Base-by-base conservation (phyloP, 192 early-diverging fungal species). In the Diversispora epigaea region DNA sequence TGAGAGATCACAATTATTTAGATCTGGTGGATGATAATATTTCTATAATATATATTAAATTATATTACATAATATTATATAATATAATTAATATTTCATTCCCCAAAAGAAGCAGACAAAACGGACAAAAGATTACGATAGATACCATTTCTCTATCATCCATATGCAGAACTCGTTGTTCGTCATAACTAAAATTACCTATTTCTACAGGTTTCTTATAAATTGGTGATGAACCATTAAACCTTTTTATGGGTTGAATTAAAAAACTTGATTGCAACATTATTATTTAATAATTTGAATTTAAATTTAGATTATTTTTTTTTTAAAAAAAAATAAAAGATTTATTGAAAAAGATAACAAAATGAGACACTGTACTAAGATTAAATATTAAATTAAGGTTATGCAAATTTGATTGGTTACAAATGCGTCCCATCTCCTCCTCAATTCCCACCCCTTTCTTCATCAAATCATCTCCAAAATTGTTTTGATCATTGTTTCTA, bases 151-250 rank as follows among this genome's bases (percentile, higher is more conserved):
- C 83, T 8, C 85, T 77, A 73, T 90, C 82, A 75, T 92, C 89
- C 83, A 91, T 86, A 76, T 86, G 78, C 21, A 89, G 78, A 3
- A 78, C 69, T 54, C 89, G 87, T 19, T 85, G 39, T 9, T 83
- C 77, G 52, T 90, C 87, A 77, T 88, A 86, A 66, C 90, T 91
- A 71, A 87, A 93, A 6, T 86, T 89, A 0, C 81, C 76, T 12
- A 93, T 72, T 74, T 93, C 92, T 0, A 76, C 68, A 11, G 92
- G 92, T 73, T 92, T 87, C 12, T 77, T 83, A 73, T 86, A 90
- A 1, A 46, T 60, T 6, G 86, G 82, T 52, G 77, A 85, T 4
- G 79, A 54, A 22, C 75, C 83, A 43, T 82, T 76, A 72, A 83
- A 86, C 4, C 77, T 68, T 12, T 68, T 43, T 14, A 78, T 39